phyloP scores from a whole-genome alignment of 345 rosid genomes.

The Eucalyptus tenuipes region DNA sequence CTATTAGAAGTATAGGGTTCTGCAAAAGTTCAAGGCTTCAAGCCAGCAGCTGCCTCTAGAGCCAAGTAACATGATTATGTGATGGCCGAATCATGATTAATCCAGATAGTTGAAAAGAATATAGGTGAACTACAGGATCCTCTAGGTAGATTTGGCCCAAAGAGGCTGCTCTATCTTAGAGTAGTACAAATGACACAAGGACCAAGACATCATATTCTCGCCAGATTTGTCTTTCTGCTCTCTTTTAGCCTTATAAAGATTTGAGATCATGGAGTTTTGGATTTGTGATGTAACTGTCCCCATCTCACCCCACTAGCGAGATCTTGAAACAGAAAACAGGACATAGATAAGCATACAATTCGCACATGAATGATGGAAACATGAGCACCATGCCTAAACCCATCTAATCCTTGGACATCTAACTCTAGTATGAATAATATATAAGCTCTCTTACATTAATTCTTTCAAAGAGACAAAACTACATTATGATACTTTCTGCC shows the following conservation, averaged over 20 bases:
- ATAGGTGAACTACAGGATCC: not conserved
- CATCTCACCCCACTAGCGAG: not conserved
- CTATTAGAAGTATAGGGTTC: not conserved
- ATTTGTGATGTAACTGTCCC: not conserved
- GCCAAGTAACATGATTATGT: not conserved
- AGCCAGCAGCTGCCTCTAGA: not conserved
- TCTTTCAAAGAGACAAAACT: not conserved
- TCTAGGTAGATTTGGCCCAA: not conserved
- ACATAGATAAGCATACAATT: not conserved
- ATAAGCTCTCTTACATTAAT: not conserved
- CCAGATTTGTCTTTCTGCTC: not conserved
- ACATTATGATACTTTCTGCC: not conserved
- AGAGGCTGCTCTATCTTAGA: not conserved
- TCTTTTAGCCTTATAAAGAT: not conserved
- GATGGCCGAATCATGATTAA: not conserved
- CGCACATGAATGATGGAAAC: not conserved
- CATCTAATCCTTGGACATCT: not conserved
- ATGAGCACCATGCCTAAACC: not conserved
- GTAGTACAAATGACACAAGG: not conserved
- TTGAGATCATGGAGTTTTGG: not conserved
- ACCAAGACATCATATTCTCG: not conserved
- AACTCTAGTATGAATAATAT: not conserved
- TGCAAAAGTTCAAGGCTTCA: not conserved
- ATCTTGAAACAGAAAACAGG: not conserved
- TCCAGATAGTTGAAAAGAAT: not conserved